Percentiles rank a stretch among this genome's conserved stretches.
Conservation (phyloP, 768 basidiomycete genomes). For the Podaxis sp. region DNA sequence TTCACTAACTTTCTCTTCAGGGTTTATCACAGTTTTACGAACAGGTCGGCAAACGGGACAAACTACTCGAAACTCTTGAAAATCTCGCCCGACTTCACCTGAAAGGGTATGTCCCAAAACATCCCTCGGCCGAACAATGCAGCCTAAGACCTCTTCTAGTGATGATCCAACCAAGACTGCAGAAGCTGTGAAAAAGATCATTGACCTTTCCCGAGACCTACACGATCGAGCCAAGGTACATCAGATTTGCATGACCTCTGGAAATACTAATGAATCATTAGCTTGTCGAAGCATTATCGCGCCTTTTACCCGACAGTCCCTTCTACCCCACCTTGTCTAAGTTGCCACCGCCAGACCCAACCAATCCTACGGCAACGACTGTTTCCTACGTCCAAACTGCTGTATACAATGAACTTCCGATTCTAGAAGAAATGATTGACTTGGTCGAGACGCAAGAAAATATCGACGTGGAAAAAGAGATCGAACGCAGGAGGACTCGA, state of each 20-base stretch:
- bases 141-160: constrained; percentile 30
- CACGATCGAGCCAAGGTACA: constrained; percentile 51
- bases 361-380: constrained; percentile 62
- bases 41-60: constrained; percentile 51
- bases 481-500: constrained; percentile 74
- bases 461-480: constrained; percentile 53
- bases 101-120: constrained; percentile 42
- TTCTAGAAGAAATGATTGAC: constrained; percentile 66
- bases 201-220: constrained; percentile 41
- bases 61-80: constrained; percentile 48
- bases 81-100: constrained; percentile 55
- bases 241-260: constrained; percentile 10
- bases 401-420: constrained; percentile 64
- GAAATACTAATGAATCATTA: constrained; percentile 23
- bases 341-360: constrained; percentile 73
- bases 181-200: constrained; percentile 72
- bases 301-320: constrained; percentile 72
- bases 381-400: constrained; percentile 54
- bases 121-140: background rate
- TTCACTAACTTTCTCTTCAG: constrained; percentile 30
- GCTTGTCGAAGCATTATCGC: constrained; percentile 62
- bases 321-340: constrained; percentile 56
- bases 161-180: constrained; percentile 77
- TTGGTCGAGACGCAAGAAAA: constrained; percentile 65
- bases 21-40: constrained; percentile 75